A percentile compares a stretch with the other conserved stretches of the same genome.
phyloP scores from a whole-genome alignment of 768 basidiomycete species.

The Mycena epipterygia region DNA sequence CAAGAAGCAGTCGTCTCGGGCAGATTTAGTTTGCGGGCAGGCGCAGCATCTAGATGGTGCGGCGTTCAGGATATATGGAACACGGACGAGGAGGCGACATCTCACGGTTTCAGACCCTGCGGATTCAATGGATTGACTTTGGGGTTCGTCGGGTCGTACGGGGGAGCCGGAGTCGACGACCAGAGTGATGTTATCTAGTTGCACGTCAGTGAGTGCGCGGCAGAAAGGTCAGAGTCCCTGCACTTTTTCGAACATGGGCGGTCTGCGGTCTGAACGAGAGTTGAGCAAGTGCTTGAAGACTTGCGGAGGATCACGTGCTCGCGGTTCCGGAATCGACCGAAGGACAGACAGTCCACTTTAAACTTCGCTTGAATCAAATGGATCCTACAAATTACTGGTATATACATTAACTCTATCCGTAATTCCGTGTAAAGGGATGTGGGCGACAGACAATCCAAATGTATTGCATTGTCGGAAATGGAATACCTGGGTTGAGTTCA shows the following conservation, averaged over 20 bases:
- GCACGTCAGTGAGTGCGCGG: not conserved
- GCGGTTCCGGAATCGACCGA: too few species aligned
- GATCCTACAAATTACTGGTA: not conserved
- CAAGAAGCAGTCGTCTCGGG: constrained; percentile 96
- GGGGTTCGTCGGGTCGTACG: constrained; percentile 81
- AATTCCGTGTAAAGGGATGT: too few species aligned
- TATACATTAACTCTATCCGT: not conserved
- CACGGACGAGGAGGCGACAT: constrained; percentile 21
- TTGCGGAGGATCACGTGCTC: too few species aligned
- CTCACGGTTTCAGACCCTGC: constrained; percentile 94
- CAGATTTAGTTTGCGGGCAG: constrained; percentile 92
- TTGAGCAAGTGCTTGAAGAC: too few species aligned
- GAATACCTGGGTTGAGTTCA: too few species aligned
- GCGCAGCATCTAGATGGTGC: constrained; percentile 85
- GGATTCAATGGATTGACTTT: constrained; percentile 93
- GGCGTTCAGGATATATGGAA: not conserved
- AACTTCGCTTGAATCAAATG: not conserved
- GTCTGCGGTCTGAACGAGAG: not conserved
- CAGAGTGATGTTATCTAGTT: constrained; percentile 68
- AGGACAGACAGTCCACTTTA: too few species aligned
- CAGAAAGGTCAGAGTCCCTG: not conserved
- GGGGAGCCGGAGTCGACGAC: constrained; percentile 56
- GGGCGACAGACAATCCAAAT: too few species aligned
- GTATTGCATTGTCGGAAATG: too few species aligned
- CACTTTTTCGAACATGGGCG: constrained; percentile 36